Conservation (phyloP, 192 early-diverging fungal species). For the Gaertneriomyces sp. region DNA sequence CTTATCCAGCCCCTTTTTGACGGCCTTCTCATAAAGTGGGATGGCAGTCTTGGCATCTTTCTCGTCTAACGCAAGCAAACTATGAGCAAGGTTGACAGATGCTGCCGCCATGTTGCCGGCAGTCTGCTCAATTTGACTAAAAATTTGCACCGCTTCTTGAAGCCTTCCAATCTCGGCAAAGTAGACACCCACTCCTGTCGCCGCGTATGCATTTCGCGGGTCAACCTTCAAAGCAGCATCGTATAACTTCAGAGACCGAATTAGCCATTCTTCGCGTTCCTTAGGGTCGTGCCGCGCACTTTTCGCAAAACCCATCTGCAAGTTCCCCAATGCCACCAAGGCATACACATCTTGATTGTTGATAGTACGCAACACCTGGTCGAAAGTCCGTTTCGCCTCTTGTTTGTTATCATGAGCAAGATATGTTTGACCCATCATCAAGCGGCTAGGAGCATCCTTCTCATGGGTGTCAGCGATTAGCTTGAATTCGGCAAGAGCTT, state of each 20-base stretch:
- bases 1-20: constrained; percentile 28
- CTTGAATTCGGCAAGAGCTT: constrained; percentile 60
- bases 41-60: constrained; percentile 69
- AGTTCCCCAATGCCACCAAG: constrained; percentile 76
- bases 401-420: constrained; percentile 56
- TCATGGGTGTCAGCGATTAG: constrained; percentile 61
- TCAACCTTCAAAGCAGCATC: constrained; percentile 48
- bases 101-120: constrained; percentile 45
- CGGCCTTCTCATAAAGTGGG: constrained; percentile 49
- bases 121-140: constrained; percentile 64
- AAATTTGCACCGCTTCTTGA: constrained; percentile 61
- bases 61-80: constrained; percentile 62
- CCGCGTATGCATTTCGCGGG: constrained; percentile 68
- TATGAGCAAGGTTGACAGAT: constrained; percentile 74
- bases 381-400: constrained; percentile 69
- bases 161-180: constrained; percentile 67
- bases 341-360: constrained; percentile 78
- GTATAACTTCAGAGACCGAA: constrained; percentile 15
- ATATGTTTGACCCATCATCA: constrained; percentile 71
- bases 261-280: constrained; percentile 19
- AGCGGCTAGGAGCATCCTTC: constrained; percentile 60
- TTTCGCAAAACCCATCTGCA: constrained; percentile 65
- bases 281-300: constrained; percentile 25
- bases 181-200: constrained; percentile 80
- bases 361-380: constrained; percentile 71